Evolutionary conservation across 2,329 filamentous ascomycete species (phyloP), one percentile per base, ranked within the genome.

Genomic region (Fusarium abutilonis): DNA sequence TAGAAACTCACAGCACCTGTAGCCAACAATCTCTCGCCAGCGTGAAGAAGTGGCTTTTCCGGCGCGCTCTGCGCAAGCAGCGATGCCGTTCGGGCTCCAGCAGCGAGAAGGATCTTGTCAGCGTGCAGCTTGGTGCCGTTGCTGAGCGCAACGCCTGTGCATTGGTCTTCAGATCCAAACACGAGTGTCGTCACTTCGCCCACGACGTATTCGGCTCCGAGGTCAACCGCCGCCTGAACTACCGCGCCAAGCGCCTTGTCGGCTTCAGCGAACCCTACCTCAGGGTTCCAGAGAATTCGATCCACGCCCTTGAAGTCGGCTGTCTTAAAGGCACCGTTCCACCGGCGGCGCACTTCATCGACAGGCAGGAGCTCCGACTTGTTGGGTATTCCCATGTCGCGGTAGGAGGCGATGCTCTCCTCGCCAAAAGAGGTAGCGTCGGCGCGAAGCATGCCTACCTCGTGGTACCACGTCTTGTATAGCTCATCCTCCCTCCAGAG

Each of bases 211-310:
- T 83, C 79, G 60, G 85, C 84, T 7, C 85, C 86, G 29, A 81
- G 71, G 48, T 81, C 78, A 9, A 86, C 67, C 21, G 78, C 80
- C 46, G 77, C 77, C 55, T 82, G 80, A 7, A 84, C 83, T 13
- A 87, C 80, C 11, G 82, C 83, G 46, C 77, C 74, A 43, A 88
- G 73, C 34, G 82, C 79, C 70, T 86, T 82, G 52, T 84, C 84
- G 11, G 85, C 85, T 46, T 84, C 82, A 15, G 80, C 84, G 79
- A 84, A 87, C 2, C 85, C 85, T 70, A 83, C 85, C 29, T 79
- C 82, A 57, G 81, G 82, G 74, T 87, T 88, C 63, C 83, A 79
- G 19, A 85, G 77, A 15, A 87, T 78, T 62, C 81, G 80, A 58
- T 83, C 82, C 41, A 86, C 78, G 8, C 78, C 83, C 7, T 77